Conservation (phyloP, 805 yeast species). For the Saturnispora silvae region DNA sequence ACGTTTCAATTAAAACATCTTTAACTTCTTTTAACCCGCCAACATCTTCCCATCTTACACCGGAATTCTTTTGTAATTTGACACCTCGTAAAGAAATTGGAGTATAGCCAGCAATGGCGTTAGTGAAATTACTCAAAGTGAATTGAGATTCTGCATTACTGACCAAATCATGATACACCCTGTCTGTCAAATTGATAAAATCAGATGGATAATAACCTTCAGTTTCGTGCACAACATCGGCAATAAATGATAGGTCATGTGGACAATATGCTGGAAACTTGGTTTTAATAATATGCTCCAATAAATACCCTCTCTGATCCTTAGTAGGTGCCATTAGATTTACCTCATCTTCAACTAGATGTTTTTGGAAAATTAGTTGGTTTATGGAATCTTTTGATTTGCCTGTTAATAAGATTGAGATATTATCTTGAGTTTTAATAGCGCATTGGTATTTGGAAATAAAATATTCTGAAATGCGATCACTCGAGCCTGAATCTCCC, state of each 20-base stretch:
- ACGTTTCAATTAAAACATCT: constrained; percentile 64
- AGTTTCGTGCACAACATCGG: constrained; percentile 55
- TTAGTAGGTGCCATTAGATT: constrained; percentile 63
- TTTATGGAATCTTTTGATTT: constrained; percentile 58
- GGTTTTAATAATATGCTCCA: constrained; percentile 28
- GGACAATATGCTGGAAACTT: constrained; percentile 22
- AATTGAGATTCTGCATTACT: constrained; percentile 11
- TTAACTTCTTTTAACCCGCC: constrained; percentile 83
- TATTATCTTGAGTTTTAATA: constrained; percentile 31
- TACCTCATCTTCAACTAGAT: constrained; percentile 54
- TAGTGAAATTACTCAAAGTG: constrained; percentile 32
- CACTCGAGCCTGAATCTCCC: constrained; percentile 48
- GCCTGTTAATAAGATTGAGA: constrained; percentile 54
- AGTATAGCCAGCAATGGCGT: constrained; percentile 55
- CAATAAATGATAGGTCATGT: constrained; percentile 29
- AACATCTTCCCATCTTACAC: constrained; percentile 70
- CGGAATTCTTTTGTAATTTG: constrained; percentile 62
- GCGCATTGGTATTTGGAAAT: constrained; percentile 33
- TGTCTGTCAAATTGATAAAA: constrained; percentile 56
- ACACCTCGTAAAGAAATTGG: constrained; percentile 84
- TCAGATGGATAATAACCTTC: constrained; percentile 90
- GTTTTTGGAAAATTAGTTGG: constrained; percentile 49
- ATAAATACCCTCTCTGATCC: constrained; percentile 35
- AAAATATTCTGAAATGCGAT: constrained; percentile 56
- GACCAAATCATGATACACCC: constrained; percentile 48